These are phyloP conservation scores for Chlamydomonas reinhardtii DNA, from an alignment of 163 green algal species.

Conservation along the genomic window DNA sequence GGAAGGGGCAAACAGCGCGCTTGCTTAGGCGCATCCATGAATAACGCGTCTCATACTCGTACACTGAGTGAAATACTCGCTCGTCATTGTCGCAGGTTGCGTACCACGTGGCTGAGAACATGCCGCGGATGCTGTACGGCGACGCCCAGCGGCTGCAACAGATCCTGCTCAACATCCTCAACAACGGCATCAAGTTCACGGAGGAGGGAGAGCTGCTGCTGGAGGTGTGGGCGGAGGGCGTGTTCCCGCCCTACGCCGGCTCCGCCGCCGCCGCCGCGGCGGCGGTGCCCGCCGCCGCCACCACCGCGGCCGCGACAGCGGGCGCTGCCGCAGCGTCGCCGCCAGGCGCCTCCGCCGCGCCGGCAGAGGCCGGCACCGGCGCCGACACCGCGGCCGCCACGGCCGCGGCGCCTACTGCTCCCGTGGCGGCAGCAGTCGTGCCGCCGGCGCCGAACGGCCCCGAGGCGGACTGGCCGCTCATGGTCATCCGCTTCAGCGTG, in stretches of 20 bases:
- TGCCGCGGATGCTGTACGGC: slow-evolving; percentile 65
- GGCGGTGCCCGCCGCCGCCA: slow-evolving; percentile 8
- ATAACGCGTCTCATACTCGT: no score
- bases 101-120: slow-evolving; percentile 68
- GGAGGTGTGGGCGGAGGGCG: slow-evolving; percentile 59
- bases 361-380: not conserved
- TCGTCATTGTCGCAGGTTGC: slow-evolving; percentile 53
- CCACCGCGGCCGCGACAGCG: not conserved
- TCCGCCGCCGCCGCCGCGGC: not conserved
- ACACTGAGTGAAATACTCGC: no score
- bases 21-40: no score
- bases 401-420: slow-evolving; percentile 1
- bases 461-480: slow-evolving; percentile 23
- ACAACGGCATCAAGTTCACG: slow-evolving; percentile 93
- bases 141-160: slow-evolving; percentile 83
- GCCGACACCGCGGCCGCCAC: not conserved
- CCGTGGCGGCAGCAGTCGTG: not conserved
- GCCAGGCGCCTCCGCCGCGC: not conserved
- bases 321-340: not conserved
- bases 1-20: no score
- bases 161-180: slow-evolving; percentile 84
- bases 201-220: slow-evolving; percentile 72
- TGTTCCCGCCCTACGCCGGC: not conserved
- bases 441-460: not conserved
- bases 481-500: slow-evolving; percentile 70